These are phyloP conservation scores for Aphanomyces invadans DNA, from an alignment of 352 stramenopile species.

Conservation along the genomic window DNA sequence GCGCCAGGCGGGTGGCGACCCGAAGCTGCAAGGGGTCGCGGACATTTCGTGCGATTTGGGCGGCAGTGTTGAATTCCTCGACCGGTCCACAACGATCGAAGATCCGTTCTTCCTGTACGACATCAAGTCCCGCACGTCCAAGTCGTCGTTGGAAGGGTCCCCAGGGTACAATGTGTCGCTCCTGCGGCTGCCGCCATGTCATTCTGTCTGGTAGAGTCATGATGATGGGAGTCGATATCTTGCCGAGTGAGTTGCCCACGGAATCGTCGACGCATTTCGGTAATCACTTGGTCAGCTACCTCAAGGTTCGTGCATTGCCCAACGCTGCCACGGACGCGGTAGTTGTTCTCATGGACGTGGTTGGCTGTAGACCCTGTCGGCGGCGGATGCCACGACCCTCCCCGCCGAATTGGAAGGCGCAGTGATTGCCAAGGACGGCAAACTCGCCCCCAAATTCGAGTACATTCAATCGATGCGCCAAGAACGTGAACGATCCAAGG, in stretches of 20 bases:
- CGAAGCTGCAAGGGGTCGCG: constrained; percentile 85
- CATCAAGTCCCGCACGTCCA: constrained; percentile 56
- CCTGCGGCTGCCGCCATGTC: no score
- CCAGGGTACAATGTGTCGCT: constrained; percentile 19
- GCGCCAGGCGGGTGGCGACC: constrained; percentile 43
- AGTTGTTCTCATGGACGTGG: neutral
- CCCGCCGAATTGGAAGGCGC: constrained; percentile 79
- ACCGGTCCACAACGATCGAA: constrained; percentile 90
- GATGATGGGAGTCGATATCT: constrained; percentile 93
- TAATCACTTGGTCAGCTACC: constrained; percentile 84
- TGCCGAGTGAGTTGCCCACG: constrained; percentile 90
- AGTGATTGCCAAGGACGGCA: constrained; percentile 87
- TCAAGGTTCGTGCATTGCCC: constrained; percentile 36
- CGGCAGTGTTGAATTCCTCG: constrained; percentile 91
- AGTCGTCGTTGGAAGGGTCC: constrained; percentile 52
- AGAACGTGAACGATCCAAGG: constrained; percentile 64
- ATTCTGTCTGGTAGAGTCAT: constrained; percentile 84
- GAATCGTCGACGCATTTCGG: constrained; percentile 95
- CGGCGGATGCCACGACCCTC: constrained; percentile 45
- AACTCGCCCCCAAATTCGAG: constrained; percentile 75
- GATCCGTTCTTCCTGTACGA: constrained; percentile 91
- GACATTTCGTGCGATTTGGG: constrained; percentile 95
- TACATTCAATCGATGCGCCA: constrained; percentile 90
- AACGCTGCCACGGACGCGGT: neutral
- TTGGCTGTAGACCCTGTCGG: constrained; percentile 10